Percentiles rank a stretch among this genome's conserved stretches.
phyloP scores from a whole-genome alignment of 1,284 basidiomycete species.

The Malassezia brasiliensis region DNA sequence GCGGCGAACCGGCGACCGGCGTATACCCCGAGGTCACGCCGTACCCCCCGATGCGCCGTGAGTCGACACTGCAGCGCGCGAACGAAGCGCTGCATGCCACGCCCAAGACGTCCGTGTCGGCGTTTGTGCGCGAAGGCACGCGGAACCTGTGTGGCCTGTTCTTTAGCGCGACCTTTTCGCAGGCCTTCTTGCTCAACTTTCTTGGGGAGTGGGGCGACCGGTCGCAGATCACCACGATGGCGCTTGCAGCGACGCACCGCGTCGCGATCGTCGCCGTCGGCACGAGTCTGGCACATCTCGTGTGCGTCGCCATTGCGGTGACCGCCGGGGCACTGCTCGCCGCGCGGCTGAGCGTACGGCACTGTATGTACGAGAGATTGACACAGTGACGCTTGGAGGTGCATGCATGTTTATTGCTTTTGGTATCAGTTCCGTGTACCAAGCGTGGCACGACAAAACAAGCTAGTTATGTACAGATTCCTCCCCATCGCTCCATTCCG shows the following conservation, averaged over 20 bases:
- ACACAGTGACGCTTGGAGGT: slow-evolving; percentile 70
- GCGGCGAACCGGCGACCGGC: slow-evolving; percentile 4
- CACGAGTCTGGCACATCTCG: slow-evolving; percentile 16
- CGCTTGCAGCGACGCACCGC: slow-evolving; percentile 76
- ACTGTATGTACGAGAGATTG: slow-evolving; percentile 58
- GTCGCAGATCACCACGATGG: slow-evolving; percentile 94
- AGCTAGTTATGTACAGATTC: slow-evolving; percentile 12
- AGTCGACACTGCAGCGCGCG: background rate
- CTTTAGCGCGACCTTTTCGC: slow-evolving; percentile 85
- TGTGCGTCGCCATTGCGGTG: slow-evolving; percentile 13
- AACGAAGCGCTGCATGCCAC: background rate
- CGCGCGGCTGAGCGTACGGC: slow-evolving; percentile 85
- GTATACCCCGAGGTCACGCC: background rate
- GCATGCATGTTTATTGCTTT: slow-evolving; percentile 74
- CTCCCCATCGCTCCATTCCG: slow-evolving; percentile 7
- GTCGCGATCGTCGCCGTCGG: slow-evolving; percentile 11
- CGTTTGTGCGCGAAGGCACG: slow-evolving; percentile 56
- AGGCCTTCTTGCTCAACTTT: slow-evolving; percentile 89
- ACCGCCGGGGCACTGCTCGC: slow-evolving; percentile 43
- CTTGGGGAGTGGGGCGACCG: slow-evolving; percentile 97
- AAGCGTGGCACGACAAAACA: slow-evolving; percentile 40
- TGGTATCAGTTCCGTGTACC: slow-evolving; percentile 51
- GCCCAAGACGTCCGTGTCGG: background rate
- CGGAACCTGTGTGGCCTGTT: slow-evolving; percentile 73
- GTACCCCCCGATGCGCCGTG: background rate